Percentiles rank a stretch among this genome's conserved stretches.
phyloP scores from a whole-genome alignment of 2,329 filamentous ascomycete genomes.

The Ceratocystis colombiana region DNA sequence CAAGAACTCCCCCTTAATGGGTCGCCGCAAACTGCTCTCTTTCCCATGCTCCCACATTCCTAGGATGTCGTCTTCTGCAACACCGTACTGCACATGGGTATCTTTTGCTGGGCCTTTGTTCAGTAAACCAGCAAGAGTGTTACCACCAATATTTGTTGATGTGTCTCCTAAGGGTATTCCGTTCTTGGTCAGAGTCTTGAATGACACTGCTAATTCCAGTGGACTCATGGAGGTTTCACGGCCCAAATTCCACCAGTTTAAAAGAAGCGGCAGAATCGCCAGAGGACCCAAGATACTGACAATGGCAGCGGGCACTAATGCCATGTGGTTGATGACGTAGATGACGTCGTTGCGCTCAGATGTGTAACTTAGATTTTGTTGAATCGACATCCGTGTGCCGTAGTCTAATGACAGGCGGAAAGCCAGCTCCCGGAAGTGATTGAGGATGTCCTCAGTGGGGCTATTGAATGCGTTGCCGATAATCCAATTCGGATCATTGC shows the following conservation, averaged over 20 bases:
- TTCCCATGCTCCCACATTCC: neutral
- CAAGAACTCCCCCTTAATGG: neutral
- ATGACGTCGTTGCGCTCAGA: slow-evolving; percentile 1
- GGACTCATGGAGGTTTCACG: slow-evolving; percentile 2
- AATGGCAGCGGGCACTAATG: neutral
- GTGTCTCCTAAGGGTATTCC: neutral
- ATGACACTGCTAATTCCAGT: neutral
- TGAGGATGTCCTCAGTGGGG: neutral
- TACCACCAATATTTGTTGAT: neutral
- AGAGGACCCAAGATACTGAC: neutral
- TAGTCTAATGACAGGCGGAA: neutral
- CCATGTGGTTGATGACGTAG: slow-evolving; percentile 2
- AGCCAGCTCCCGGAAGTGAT: neutral
- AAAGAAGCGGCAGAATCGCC: neutral
- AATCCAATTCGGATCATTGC: neutral
- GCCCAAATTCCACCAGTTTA: neutral
- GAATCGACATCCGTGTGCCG: neutral
- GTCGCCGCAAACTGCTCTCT: neutral
- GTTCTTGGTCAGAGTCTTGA: neutral
- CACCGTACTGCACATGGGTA: neutral
- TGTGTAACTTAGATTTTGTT: neutral
- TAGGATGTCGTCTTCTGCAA: neutral
- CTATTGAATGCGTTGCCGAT: neutral
- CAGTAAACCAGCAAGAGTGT: neutral
- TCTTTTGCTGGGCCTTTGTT: neutral